A percentile compares a stretch with the other conserved stretches of the same genome.
Evolutionary conservation across 1,139 yeast genomes (phyloP).

Genomic region (Hyphopichia khmerensis): DNA sequence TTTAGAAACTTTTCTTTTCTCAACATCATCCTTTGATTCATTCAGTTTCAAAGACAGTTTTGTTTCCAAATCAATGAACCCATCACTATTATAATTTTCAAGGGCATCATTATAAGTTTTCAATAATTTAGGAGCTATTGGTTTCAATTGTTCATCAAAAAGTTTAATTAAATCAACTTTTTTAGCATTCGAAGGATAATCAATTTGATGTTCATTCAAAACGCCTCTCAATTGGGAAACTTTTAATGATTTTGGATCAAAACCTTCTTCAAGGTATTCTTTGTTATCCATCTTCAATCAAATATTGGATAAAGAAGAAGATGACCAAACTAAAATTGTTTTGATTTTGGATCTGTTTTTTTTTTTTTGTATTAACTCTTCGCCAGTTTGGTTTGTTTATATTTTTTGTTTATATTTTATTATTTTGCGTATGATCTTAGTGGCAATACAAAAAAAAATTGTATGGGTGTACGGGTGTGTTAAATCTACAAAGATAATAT

Average conservation of each 20-base stretch:
- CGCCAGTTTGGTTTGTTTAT: not conserved
- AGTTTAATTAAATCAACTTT: conserved; percentile 58
- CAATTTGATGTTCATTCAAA: conserved; percentile 55
- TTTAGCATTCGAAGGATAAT: conserved; percentile 58
- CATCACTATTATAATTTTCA: conserved; percentile 21
- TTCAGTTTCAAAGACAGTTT: conserved; percentile 1
- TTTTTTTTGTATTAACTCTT: not conserved
- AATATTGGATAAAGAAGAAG: not conserved
- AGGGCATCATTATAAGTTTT: conserved; percentile 12
- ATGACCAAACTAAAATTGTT: not conserved
- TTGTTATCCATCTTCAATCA: conserved; percentile 19
- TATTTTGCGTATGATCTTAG: no score
- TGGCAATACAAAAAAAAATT: no score
- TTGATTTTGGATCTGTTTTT: no score
- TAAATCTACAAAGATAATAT: no score
- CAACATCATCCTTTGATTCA: not conserved
- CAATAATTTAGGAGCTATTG: conserved; percentile 35
- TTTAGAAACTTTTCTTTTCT: not conserved
- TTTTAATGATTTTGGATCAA: conserved; percentile 60
- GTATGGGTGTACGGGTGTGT: no score
- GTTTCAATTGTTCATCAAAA: conserved; percentile 48
- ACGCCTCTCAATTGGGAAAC: conserved; percentile 66
- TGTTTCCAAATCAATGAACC: conserved; percentile 19
- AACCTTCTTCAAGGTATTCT: conserved; percentile 29
- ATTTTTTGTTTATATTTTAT: no score